These are phyloP conservation scores for Citrus sp. DNA, from an alignment of 345 rosid species.

Conservation along the genomic window DNA sequence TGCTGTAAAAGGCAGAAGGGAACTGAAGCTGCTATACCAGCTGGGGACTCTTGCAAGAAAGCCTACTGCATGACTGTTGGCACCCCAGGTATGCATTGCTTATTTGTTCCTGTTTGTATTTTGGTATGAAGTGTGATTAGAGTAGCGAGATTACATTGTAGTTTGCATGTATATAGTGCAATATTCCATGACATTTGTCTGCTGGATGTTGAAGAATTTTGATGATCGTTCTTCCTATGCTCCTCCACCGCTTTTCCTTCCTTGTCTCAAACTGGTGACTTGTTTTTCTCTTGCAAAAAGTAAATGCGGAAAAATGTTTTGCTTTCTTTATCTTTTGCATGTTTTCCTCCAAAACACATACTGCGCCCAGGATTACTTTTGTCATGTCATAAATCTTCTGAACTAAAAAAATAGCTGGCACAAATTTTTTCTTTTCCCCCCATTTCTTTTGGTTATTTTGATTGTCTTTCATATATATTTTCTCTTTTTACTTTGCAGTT, in stretches of 20 bases:
- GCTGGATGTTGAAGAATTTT: neutral
- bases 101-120: neutral
- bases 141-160: neutral
- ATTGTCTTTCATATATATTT: neutral
- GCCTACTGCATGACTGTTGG: slow-evolving; percentile 4
- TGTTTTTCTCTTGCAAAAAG: neutral
- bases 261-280: neutral
- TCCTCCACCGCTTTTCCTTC: neutral
- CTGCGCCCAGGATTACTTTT: neutral
- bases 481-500: slow-evolving; percentile 35
- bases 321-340: neutral
- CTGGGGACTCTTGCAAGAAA: slow-evolving; percentile 8
- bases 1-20: slow-evolving; percentile 30
- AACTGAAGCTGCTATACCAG: slow-evolving; percentile 11
- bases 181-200: slow-evolving; percentile 1
- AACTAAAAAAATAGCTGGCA: neutral
- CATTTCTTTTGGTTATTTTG: neutral
- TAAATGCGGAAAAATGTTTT: neutral
- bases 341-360: neutral
- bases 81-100: slow-evolving; percentile 35
- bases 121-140: neutral
- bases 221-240: neutral
- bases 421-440: neutral
- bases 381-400: neutral
- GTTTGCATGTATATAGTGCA: neutral